Base-by-base conservation (phyloP, 306 rosid species). In the Prunus kanzakura region DNA sequence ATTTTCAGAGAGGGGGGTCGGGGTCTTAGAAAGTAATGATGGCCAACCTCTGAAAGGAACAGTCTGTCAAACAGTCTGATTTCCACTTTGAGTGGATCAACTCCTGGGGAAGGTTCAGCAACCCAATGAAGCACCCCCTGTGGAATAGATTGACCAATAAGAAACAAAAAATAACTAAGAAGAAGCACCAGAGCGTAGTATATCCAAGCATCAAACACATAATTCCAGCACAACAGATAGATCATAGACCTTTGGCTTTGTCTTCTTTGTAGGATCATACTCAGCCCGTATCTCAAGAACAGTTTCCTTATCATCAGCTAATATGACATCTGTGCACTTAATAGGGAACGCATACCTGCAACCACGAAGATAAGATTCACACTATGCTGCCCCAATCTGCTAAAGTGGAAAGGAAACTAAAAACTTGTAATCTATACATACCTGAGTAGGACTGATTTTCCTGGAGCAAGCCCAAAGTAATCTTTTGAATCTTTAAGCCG, bases 41-140 rank as follows among this genome's bases (percentile, higher is more conserved):
- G 70, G 58, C 89, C 56, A 64, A 96, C 99, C 99, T 96, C 97
- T 15, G 96, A 92, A 67, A 76, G 83, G 86, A 96, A 96, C 67
- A 92, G 91, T 79, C 81, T 93, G 45, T 91, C 99, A 56, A 92
- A 89, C 88, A 96, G 81, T 80, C 98, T 89, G 58, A 96, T 86
- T 88, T 96, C 99, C 76, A 91, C 87, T 79, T 78, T 88, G 32
- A 96, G 85, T 67, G 98, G 99, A 77, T 92, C 89, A 82, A 88
- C 91, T 85, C 89, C 96, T 9, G 91, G 88, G 35, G 91, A 92
- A 76, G 99, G 88, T 82, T 89, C 88, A 67, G 88, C 82, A 75
- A 92, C 97, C 99, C 98, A 96, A 76, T 96, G 99, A 62, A 96
- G 93, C 73, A 96, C 99, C 29, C 98, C 99, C 99, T 92, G 83